Evolutionary conservation across 1,284 basidiomycete species (phyloP).

Genomic region (Leccinum subrobustum): DNA sequence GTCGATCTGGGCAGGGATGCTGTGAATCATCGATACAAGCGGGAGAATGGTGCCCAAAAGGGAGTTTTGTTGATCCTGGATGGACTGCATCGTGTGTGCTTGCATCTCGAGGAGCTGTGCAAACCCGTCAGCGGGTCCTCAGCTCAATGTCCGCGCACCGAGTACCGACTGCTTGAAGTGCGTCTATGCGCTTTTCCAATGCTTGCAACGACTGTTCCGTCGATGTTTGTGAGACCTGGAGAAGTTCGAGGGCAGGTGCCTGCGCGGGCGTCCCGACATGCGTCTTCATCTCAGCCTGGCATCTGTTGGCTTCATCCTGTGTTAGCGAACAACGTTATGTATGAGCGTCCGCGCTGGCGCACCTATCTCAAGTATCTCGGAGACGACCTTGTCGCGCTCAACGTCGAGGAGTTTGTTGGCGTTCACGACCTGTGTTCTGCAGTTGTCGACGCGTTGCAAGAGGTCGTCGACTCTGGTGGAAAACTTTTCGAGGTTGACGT

Average conservation of each 20-base stretch:
- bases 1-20: slow-evolving; percentile 56
- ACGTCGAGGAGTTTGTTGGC: slow-evolving; percentile 45
- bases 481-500: slow-evolving; percentile 61
- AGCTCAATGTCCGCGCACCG: neutral
- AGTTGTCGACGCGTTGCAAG: slow-evolving; percentile 39
- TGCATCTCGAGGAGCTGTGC: slow-evolving; percentile 46
- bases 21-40: slow-evolving; percentile 55
- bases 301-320: slow-evolving; percentile 49
- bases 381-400: slow-evolving; percentile 43
- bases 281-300: slow-evolving; percentile 57
- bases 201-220: slow-evolving; percentile 42
- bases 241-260: slow-evolving; percentile 38
- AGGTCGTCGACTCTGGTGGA: slow-evolving; percentile 48
- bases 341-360: neutral
- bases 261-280: slow-evolving; percentile 57
- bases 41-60: slow-evolving; percentile 49
- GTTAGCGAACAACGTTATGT: neutral
- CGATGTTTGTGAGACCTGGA: slow-evolving; percentile 40
- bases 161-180: slow-evolving; percentile 51
- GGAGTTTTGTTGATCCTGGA: slow-evolving; percentile 38
- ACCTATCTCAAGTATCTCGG: slow-evolving; percentile 49
- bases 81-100: slow-evolving; percentile 49
- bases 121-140: slow-evolving; percentile 7
- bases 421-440: slow-evolving; percentile 43
- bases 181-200: slow-evolving; percentile 55